phyloP scores from a whole-genome alignment of 352 stramenopile genomes.

The Globisporangium yorkense region DNA sequence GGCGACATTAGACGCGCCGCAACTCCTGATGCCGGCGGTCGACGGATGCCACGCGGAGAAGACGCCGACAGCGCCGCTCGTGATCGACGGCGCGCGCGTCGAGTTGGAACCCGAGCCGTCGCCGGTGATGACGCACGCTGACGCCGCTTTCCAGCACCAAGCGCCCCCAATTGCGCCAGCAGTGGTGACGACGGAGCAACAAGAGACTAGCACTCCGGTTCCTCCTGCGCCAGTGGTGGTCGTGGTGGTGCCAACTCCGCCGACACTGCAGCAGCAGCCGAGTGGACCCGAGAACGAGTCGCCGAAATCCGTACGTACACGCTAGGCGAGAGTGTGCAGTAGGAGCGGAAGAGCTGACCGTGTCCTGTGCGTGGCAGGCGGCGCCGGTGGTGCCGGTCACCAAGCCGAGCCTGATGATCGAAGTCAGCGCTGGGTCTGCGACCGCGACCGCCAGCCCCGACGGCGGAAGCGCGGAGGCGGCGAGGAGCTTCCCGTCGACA shows the following conservation, averaged over 20 bases:
- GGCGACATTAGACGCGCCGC: too few relatives aligned
- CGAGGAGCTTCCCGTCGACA: not conserved
- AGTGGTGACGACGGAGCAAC: not conserved
- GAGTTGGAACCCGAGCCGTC: conserved; percentile 8
- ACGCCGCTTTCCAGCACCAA: not conserved
- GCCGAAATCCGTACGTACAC: not conserved
- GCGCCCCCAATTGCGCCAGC: not conserved
- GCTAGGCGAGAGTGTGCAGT: not conserved
- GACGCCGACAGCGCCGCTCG: not conserved
- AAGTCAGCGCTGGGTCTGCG: not conserved
- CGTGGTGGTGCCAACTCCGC: not conserved
- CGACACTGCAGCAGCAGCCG: not conserved
- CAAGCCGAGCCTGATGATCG: not conserved
- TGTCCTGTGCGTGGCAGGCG: not conserved
- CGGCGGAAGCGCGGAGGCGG: not conserved
- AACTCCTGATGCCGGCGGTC: not conserved
- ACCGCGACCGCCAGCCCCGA: not conserved
- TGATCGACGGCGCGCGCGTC: not conserved
- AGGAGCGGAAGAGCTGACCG: too few relatives aligned
- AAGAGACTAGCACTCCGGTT: not conserved
- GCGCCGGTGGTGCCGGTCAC: not conserved
- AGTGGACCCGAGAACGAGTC: not conserved
- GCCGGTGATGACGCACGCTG: not conserved
- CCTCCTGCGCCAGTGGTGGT: not conserved
- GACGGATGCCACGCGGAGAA: not conserved